These are phyloP conservation scores for Clarireedia sp. DNA, from an alignment of 2,329 filamentous ascomycete species.

Conservation along the genomic window DNA sequence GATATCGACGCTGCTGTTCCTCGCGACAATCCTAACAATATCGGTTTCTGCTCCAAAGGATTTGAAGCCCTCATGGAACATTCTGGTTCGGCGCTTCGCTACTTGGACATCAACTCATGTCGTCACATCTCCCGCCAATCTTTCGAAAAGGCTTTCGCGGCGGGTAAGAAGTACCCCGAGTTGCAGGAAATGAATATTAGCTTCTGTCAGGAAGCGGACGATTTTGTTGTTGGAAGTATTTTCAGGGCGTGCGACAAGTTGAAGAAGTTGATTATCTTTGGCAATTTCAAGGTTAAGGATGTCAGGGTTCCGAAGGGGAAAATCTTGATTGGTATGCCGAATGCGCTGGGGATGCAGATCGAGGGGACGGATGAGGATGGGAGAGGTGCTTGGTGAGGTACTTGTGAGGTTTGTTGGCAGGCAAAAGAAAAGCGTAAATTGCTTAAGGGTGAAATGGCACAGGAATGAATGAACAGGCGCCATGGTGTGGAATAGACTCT, in stretches of 20 bases:
- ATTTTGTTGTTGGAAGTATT: constrained; percentile 54
- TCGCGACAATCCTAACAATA: constrained; percentile 52
- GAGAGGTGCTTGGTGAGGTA: constrained; percentile 9
- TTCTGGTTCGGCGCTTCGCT: constrained; percentile 57
- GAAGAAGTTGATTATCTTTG: constrained; percentile 53
- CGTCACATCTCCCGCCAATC: constrained; percentile 68
- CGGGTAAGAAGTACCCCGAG: constrained; percentile 53
- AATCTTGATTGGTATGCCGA: constrained; percentile 50
- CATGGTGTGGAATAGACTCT: too few relatives aligned
- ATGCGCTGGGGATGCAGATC: constrained; percentile 52
- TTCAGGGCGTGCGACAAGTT: constrained; percentile 57
- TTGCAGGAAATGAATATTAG: constrained; percentile 68
- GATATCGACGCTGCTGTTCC: constrained; percentile 66
- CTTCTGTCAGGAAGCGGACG: constrained; percentile 63
- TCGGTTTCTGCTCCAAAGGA: constrained; percentile 68
- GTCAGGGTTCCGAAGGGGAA: constrained; percentile 46
- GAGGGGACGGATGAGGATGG: constrained; percentile 37
- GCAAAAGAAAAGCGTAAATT: not conserved
- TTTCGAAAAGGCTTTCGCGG: constrained; percentile 66
- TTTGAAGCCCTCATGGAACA: constrained; percentile 80
- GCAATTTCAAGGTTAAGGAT: constrained; percentile 54
- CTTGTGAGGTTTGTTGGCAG: not conserved
- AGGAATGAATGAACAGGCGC: not conserved
- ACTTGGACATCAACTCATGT: constrained; percentile 74
- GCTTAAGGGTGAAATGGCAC: too few relatives aligned